Percentiles rank a stretch among this genome's conserved stretches.
Conservation (phyloP, 495 filamentous ascomycete genomes). For the Trichoderma erinaceum region DNA sequence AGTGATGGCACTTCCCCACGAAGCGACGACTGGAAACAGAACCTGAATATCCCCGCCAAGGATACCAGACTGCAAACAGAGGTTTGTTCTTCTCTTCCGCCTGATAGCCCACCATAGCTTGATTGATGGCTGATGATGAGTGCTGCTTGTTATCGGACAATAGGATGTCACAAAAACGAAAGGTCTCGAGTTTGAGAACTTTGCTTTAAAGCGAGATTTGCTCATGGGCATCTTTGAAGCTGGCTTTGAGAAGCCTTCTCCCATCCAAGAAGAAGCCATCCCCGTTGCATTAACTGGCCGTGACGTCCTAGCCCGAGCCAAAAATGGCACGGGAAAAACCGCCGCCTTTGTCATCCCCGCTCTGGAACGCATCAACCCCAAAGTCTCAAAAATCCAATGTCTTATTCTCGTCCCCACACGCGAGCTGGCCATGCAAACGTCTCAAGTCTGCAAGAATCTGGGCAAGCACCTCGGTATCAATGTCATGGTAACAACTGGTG, state of each 20-base stretch:
- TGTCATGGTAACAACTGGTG: conserved; percentile 98
- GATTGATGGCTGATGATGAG: conserved; percentile 22
- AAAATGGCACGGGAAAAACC: conserved; percentile 98
- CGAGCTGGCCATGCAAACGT: conserved; percentile 98
- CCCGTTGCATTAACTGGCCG: conserved; percentile 90
- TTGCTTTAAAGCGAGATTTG: conserved; percentile 85
- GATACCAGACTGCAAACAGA: conserved; percentile 91
- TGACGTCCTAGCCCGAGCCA: conserved; percentile 93
- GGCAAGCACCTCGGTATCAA: conserved; percentile 96
- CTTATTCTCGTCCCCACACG: conserved; percentile 93
- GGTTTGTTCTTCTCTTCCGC: conserved; percentile 42
- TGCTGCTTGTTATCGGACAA: neutral
- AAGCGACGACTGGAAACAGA: conserved; percentile 69
- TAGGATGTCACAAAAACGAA: conserved; percentile 97
- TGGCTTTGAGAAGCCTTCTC: conserved; percentile 96
- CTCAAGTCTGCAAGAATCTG: conserved; percentile 96
- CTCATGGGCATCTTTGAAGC: conserved; percentile 99
- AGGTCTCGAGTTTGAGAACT: conserved; percentile 95
- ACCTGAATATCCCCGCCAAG: conserved; percentile 69
- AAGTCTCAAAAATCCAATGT: conserved; percentile 88
- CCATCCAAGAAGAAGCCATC: conserved; percentile 98
- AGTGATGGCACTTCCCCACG: conserved; percentile 22
- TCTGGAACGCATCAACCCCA: conserved; percentile 91
- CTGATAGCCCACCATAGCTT: conserved; percentile 17
- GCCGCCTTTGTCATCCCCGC: conserved; percentile 96